Evolutionary conservation across 495 filamentous ascomycete species (phyloP).

Genomic region (Xylaria scruposa): DNA sequence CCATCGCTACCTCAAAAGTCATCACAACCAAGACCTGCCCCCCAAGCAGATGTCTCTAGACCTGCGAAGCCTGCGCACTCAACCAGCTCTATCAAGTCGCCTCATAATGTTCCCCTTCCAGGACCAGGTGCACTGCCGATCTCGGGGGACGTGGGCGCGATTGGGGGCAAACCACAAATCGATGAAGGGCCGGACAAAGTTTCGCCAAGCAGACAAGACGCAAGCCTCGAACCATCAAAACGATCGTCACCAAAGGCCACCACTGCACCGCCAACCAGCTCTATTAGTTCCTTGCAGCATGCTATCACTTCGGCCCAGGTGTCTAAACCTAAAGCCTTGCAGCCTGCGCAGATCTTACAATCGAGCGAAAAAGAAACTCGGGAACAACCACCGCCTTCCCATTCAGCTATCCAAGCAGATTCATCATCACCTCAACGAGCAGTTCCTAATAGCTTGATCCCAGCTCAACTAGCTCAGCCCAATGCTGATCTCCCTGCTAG

Average conservation of each 20-base stretch:
- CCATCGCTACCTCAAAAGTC: constrained; percentile 17
- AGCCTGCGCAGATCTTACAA: constrained; percentile 19
- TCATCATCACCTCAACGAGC: background rate
- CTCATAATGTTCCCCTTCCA: background rate
- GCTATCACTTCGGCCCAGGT: background rate
- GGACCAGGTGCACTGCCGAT: background rate
- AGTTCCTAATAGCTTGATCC: background rate
- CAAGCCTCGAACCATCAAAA: background rate
- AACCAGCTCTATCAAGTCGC: background rate
- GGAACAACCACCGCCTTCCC: constrained; percentile 22
- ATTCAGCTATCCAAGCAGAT: constrained; percentile 3
- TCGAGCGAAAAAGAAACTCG: background rate
- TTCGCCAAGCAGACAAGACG: constrained; percentile 13
- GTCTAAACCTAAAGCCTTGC: constrained; percentile 11
- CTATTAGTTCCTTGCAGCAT: background rate
- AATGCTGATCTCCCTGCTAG: constrained; percentile 34
- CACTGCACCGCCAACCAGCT: background rate
- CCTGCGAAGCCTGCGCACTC: background rate
- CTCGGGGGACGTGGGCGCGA: background rate
- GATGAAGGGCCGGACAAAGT: background rate
- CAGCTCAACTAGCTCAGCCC: constrained; percentile 16
- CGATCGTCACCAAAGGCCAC: background rate
- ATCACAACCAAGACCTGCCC: background rate
- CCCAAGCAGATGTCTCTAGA: background rate
- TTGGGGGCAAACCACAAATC: background rate